Evolutionary conservation across 371 early-diverging fungal species (phyloP).

Genomic region (Parasitella parasitica): DNA sequence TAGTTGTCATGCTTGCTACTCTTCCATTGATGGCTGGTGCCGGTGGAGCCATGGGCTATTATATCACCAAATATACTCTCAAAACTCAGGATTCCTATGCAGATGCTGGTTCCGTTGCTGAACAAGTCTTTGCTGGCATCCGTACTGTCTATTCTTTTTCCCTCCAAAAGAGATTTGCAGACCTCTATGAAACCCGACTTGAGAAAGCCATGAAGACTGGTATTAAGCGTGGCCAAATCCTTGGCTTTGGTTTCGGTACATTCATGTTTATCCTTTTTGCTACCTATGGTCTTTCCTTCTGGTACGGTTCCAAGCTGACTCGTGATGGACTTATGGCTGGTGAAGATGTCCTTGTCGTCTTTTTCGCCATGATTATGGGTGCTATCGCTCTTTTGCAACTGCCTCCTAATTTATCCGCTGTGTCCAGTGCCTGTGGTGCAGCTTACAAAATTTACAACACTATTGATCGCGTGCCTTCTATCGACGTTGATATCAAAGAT

Average conservation of each 20-base stretch:
- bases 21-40: conserved; percentile 61
- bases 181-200: conserved; percentile 59
- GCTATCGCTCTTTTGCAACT: conserved; percentile 44
- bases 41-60: conserved; percentile 66
- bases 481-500: conserved; percentile 54
- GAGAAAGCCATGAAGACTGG: conserved; percentile 58
- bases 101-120: conserved; percentile 49
- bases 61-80: conserved; percentile 54
- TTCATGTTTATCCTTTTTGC: conserved; percentile 67
- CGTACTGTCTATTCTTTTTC: conserved; percentile 89
- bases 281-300: conserved; percentile 77
- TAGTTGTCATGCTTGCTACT: conserved; percentile 69
- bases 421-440: conserved; percentile 68
- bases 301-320: conserved; percentile 70
- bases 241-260: conserved; percentile 60
- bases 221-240: conserved; percentile 49
- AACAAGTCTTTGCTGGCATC: conserved; percentile 79
- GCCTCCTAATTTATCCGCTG: conserved; percentile 53
- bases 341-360: conserved; percentile 62
- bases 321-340: conserved; percentile 46
- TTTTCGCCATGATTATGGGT: conserved; percentile 74
- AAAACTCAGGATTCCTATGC: conserved; percentile 43
- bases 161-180: conserved; percentile 68
- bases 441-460: conserved; percentile 71
- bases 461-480: conserved; percentile 73